A percentile compares a stretch with the other conserved stretches of the same genome.
These are phyloP conservation scores for Flaveria sonorensis DNA, from an alignment of 129 eudicot genomes.

Conservation along the genomic window DNA sequence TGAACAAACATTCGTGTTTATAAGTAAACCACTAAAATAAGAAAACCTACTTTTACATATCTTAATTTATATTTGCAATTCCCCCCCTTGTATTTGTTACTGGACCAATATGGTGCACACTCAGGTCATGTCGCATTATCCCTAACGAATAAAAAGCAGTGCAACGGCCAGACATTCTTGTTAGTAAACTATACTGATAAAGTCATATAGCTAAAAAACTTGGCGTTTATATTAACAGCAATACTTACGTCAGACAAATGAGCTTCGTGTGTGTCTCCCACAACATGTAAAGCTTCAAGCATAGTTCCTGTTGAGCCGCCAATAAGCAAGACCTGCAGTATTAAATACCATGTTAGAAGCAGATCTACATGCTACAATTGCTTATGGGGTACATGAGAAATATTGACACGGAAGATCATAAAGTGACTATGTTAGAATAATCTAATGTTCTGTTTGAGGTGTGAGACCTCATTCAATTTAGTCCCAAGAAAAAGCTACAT, in stretches of 20 bases:
- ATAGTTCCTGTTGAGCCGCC: constrained; percentile 99
- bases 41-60: not conserved
- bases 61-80: not conserved
- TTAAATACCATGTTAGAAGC: constrained; percentile 16
- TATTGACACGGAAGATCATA: constrained; percentile 15
- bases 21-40: not conserved
- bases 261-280: constrained; percentile 75
- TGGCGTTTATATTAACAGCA: not conserved
- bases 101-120: not conserved
- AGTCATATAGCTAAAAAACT: not conserved
- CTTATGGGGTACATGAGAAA: constrained; percentile 18
- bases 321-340: constrained; percentile 82
- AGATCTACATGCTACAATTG: constrained; percentile 6
- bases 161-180: constrained; percentile 11
- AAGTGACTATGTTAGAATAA: constrained; percentile 9
- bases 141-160: not conserved
- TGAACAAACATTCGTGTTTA: not conserved
- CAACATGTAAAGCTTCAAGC: constrained; percentile 91
- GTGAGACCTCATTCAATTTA: constrained; percentile 12
- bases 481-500: not conserved
- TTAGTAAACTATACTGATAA: not conserved
- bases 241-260: constrained; percentile 76
- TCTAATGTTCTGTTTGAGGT: constrained; percentile 6
- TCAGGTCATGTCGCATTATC: not conserved
- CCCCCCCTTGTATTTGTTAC: constrained; percentile 4